These are phyloP conservation scores for Pisolithus albus DNA, from an alignment of 768 basidiomycete genomes.

Conservation along the genomic window DNA sequence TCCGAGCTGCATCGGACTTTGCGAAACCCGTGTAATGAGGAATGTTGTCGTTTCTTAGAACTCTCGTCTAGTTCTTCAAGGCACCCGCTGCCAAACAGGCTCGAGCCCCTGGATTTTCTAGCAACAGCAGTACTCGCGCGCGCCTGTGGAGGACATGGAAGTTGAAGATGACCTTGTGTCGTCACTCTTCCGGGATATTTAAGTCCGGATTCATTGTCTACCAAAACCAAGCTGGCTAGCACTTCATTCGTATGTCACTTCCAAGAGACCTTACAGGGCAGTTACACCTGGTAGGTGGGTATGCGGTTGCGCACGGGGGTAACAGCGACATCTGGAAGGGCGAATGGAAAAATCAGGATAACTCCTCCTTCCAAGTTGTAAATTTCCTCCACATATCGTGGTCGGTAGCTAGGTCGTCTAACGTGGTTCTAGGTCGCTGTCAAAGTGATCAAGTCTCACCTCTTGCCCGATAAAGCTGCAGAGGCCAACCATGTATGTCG, in stretches of 20 bases:
- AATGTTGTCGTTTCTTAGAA: no score
- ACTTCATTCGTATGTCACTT: not conserved
- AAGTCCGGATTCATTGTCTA: not conserved
- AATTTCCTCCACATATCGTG: not conserved
- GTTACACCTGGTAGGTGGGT: not conserved
- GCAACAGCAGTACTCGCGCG: no score
- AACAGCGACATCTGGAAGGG: slow-evolving; percentile 1
- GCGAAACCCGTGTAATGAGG: no score
- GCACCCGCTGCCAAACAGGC: no score
- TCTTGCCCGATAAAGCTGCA: slow-evolving; percentile 11
- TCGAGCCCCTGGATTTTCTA: no score
- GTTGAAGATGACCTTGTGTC: no score
- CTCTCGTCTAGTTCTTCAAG: no score
- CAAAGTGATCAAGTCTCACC: slow-evolving; percentile 20
- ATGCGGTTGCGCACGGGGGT: not conserved
- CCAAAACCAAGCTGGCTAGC: not conserved
- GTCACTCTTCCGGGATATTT: no score
- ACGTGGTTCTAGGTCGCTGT: slow-evolving; percentile 17
- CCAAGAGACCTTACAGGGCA: slow-evolving; percentile 1
- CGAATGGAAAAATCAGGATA: not conserved
- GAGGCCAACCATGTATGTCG: slow-evolving; percentile 16
- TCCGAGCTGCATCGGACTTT: no score
- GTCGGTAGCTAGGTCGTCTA: not conserved
- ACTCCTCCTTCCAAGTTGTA: not conserved
- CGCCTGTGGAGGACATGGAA: no score